Evolutionary conservation across 805 yeast species (phyloP).

Genomic region (Wickerhamomyces tratensis): DNA sequence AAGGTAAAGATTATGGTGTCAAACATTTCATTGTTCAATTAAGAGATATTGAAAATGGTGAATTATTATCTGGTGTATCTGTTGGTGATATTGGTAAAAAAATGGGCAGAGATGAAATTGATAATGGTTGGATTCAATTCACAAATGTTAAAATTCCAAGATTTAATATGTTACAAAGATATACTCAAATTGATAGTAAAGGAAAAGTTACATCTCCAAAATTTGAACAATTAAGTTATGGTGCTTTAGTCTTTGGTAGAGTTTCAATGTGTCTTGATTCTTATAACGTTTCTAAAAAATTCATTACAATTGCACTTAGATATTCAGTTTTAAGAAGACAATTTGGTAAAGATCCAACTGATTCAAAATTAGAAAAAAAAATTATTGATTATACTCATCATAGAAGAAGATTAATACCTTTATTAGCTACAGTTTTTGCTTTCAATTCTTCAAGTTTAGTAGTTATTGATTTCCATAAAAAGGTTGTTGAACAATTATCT

Average conservation of each 20-base stretch:
- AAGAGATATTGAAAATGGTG: constrained; percentile 57
- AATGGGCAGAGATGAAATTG: constrained; percentile 95
- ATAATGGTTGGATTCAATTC: constrained; percentile 95
- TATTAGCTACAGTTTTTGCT: constrained; percentile 68
- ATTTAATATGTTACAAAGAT: constrained; percentile 72
- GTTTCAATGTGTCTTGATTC: constrained; percentile 86
- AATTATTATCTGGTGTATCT: constrained; percentile 67
- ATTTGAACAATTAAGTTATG: constrained; percentile 79
- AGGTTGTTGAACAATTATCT: neutral
- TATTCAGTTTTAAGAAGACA: constrained; percentile 89
- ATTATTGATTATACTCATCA: constrained; percentile 82
- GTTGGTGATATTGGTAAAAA: constrained; percentile 91
- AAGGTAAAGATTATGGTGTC: constrained; percentile 85
- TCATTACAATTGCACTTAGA: constrained; percentile 75
- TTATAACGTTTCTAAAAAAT: constrained; percentile 69
- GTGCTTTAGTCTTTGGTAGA: constrained; percentile 81
- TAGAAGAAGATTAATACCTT: constrained; percentile 82
- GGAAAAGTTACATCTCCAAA: constrained; percentile 70
- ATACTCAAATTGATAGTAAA: constrained; percentile 57
- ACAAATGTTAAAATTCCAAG: constrained; percentile 77
- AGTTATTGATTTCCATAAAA: constrained; percentile 26
- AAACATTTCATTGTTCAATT: constrained; percentile 88
- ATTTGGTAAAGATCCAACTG: constrained; percentile 40
- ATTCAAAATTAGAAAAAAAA: constrained; percentile 50
- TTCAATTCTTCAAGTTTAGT: constrained; percentile 43